Conservation (phyloP, 345 rosid species). For the Salix koriyanagi region DNA sequence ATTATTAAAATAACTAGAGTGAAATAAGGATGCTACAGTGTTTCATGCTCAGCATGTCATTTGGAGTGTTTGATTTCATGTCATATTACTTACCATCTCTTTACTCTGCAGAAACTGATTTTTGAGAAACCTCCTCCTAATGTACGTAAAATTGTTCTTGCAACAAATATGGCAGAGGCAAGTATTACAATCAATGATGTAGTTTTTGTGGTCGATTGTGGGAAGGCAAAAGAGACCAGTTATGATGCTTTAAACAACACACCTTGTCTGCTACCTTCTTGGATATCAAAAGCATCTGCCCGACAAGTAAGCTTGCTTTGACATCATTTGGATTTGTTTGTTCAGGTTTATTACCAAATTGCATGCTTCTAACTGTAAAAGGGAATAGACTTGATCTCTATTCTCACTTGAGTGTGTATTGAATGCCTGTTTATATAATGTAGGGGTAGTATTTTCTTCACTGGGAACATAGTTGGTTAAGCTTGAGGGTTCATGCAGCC, state of each 20-base stretch:
- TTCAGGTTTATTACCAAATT: background rate
- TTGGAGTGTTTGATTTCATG: background rate
- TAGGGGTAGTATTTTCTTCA: slow-evolving; percentile 8
- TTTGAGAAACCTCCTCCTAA: slow-evolving; percentile 77
- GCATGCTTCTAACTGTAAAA: background rate
- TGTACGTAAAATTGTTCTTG: slow-evolving; percentile 83
- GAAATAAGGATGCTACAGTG: background rate
- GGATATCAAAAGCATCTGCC: slow-evolving; percentile 97
- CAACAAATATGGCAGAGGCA: slow-evolving; percentile 99
- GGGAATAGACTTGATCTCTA: background rate
- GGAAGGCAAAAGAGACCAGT: slow-evolving; percentile 98
- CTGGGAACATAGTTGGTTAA: background rate
- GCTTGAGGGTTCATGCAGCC: background rate
- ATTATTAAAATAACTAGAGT: background rate
- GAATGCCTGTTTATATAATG: background rate
- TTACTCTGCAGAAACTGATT: slow-evolving; percentile 67
- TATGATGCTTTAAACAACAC: slow-evolving; percentile 98
- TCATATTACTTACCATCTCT: slow-evolving; percentile 4
- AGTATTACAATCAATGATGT: slow-evolving; percentile 93
- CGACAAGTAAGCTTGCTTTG: slow-evolving; percentile 57
- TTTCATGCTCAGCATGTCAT: background rate
- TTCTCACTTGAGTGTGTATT: background rate
- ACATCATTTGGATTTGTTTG: background rate
- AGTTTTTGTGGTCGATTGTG: slow-evolving; percentile 95
- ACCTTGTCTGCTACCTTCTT: slow-evolving; percentile 94